Conservation (phyloP, 805 yeast species). For the Candida incommunis region DNA sequence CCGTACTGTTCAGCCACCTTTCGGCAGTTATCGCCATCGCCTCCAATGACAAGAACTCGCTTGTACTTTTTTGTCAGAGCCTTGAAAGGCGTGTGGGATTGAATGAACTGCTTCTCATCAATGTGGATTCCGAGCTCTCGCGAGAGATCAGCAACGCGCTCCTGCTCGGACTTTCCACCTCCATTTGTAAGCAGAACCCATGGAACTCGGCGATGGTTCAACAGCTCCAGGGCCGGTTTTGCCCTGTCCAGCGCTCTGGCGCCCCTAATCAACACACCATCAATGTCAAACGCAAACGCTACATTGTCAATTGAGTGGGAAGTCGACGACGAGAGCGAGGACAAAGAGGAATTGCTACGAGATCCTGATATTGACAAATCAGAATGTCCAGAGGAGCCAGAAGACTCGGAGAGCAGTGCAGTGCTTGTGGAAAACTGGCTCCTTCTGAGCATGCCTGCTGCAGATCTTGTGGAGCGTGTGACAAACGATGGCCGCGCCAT, state of each 20-base stretch:
- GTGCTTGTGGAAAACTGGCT: too few species aligned
- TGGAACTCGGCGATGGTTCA: constrained; percentile 47
- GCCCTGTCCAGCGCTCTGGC: constrained; percentile 53
- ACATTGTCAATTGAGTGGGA: not conserved
- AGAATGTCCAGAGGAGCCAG: too few species aligned
- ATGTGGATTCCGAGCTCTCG: constrained; percentile 26
- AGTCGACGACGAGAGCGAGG: too few species aligned
- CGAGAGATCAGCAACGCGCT: constrained; percentile 42
- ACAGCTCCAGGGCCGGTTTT: constrained; percentile 37
- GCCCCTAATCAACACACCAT: constrained; percentile 79
- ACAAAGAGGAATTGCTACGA: too few species aligned
- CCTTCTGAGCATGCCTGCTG: too few species aligned
- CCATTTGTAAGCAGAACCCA: constrained; percentile 83
- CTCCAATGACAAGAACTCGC: constrained; percentile 76
- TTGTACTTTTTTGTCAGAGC: constrained; percentile 37
- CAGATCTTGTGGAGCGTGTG: too few species aligned
- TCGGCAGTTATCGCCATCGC: constrained; percentile 53
- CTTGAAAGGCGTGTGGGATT: constrained; percentile 78
- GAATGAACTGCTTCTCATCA: constrained; percentile 54
- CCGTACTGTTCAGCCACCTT: constrained; percentile 67
- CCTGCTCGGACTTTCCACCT: constrained; percentile 61
- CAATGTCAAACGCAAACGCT: constrained; percentile 31
- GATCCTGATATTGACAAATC: too few species aligned
- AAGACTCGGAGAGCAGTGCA: too few species aligned
- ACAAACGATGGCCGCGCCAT: too few species aligned